Percentiles rank a stretch among this genome's conserved stretches.
Conservation (phyloP, 192 early-diverging fungal species). For the Chytriomyces sp. region DNA sequence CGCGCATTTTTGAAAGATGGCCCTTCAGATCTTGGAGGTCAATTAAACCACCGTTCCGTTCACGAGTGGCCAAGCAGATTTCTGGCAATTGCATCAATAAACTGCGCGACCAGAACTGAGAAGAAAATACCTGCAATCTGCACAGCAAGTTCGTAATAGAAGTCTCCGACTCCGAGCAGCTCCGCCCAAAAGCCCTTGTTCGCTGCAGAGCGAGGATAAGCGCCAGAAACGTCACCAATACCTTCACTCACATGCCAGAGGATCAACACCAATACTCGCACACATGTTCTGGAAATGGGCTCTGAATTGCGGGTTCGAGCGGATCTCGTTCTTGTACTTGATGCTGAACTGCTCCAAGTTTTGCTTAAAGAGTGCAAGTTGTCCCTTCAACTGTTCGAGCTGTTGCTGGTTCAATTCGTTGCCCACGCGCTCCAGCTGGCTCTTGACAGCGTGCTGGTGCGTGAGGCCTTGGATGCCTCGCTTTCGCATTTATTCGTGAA, state of each 20-base stretch:
- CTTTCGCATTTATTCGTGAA: no score
- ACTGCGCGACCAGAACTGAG: neutral
- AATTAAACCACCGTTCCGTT: slow-evolving; percentile 88
- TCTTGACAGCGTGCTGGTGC: neutral
- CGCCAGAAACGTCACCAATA: neutral
- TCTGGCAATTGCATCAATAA: slow-evolving; percentile 51
- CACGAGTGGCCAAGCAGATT: slow-evolving; percentile 83
- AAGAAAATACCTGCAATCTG: slow-evolving; percentile 61
- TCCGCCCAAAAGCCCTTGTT: slow-evolving; percentile 97
- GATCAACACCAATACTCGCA: slow-evolving; percentile 90
- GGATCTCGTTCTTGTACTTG: slow-evolving; percentile 86
- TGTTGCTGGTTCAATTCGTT: slow-evolving; percentile 30
- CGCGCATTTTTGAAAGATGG: slow-evolving; percentile 71
- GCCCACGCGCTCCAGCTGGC: slow-evolving; percentile 32
- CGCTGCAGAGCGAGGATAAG: slow-evolving; percentile 49
- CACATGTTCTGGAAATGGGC: slow-evolving; percentile 94
- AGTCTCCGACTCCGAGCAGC: slow-evolving; percentile 92
- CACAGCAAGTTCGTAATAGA: slow-evolving; percentile 96
- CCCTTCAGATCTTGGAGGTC: slow-evolving; percentile 80
- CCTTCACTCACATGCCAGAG: slow-evolving; percentile 69
- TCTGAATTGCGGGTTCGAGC: slow-evolving; percentile 83
- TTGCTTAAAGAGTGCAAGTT: slow-evolving; percentile 66
- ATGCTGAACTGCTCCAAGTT: slow-evolving; percentile 87
- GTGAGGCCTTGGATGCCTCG: no score
- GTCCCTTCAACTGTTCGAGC: slow-evolving; percentile 42